phyloP scores from a whole-genome alignment of 495 filamentous ascomycete genomes.

The Lasiosphaeriaceae sp. region DNA sequence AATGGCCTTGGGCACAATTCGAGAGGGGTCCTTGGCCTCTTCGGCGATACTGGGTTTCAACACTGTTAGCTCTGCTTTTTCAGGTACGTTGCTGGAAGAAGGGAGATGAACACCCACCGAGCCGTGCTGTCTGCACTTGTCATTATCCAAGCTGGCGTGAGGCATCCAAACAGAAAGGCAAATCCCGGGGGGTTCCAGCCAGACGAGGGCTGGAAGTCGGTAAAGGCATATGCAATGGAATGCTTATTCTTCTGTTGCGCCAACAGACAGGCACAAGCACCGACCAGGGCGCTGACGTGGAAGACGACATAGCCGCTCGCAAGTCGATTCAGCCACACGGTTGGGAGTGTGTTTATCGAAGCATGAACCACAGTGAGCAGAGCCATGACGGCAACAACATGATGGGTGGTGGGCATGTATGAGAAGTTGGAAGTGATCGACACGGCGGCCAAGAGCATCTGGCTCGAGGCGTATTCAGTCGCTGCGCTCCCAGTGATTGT shows the following conservation, averaged over 20 bases:
- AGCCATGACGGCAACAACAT: conserved; percentile 60
- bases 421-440: conserved; percentile 56
- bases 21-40: conserved; percentile 56
- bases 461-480: conserved; percentile 62
- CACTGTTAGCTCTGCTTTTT: background rate
- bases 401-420: conserved; percentile 48
- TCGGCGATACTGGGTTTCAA: conserved; percentile 47
- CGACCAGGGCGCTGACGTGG: conserved; percentile 55
- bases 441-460: conserved; percentile 64
- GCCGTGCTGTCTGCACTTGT: conserved; percentile 30
- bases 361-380: conserved; percentile 52
- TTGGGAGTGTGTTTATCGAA: conserved; percentile 56
- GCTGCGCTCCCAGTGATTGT: conserved; percentile 62
- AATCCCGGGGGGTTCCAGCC: conserved; percentile 64
- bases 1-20: conserved; percentile 59
- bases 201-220: conserved; percentile 52
- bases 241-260: conserved; percentile 57
- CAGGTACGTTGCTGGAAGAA: too few species aligned
- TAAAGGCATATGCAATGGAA: conserved; percentile 59
- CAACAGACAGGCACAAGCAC: conserved; percentile 57
- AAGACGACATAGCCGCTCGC: conserved; percentile 63
- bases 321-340: conserved; percentile 61
- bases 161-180: conserved; percentile 66
- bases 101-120: conserved; percentile 14
- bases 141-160: conserved; percentile 66